A percentile compares a stretch with the other conserved stretches of the same genome.
These are phyloP conservation scores for Globisporangium cederbergense DNA, from an alignment of 352 stramenopile species.

Conservation along the genomic window DNA sequence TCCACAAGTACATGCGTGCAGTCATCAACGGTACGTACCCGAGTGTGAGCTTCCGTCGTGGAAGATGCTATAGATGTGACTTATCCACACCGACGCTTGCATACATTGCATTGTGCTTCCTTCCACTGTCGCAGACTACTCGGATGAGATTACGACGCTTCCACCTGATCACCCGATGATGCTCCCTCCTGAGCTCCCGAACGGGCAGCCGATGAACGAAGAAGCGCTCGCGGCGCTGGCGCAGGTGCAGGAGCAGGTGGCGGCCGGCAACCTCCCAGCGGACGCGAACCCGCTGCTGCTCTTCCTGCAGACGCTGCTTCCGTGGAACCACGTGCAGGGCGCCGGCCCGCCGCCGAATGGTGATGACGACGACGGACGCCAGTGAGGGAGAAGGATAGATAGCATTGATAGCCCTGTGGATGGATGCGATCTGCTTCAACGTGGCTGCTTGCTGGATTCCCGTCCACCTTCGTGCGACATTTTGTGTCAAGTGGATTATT, in stretches of 20 bases:
- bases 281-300: constrained; percentile 82
- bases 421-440: neutral
- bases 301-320: constrained; percentile 80
- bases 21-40: constrained; percentile 44
- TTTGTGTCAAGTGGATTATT: neutral
- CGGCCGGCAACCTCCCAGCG: constrained; percentile 65
- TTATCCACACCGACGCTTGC: neutral
- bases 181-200: constrained; percentile 59
- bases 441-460: constrained; percentile 3
- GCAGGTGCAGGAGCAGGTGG: constrained; percentile 57
- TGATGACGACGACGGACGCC: neutral
- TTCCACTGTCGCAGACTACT: constrained; percentile 53
- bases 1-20: constrained; percentile 75
- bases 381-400: neutral
- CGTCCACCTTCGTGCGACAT: constrained; percentile 7
- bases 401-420: neutral
- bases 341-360: constrained; percentile 22
- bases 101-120: neutral
- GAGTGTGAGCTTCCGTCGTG: neutral
- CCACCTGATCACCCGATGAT: constrained; percentile 83
- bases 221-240: constrained; percentile 52
- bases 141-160: constrained; percentile 84
- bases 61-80: neutral
- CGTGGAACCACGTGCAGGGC: constrained; percentile 82
- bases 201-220: constrained; percentile 56